Percentiles rank a stretch among this genome's conserved stretches.
Evolutionary conservation across 352 stramenopile species (phyloP).

Genomic region (Pythium aquatile): DNA sequence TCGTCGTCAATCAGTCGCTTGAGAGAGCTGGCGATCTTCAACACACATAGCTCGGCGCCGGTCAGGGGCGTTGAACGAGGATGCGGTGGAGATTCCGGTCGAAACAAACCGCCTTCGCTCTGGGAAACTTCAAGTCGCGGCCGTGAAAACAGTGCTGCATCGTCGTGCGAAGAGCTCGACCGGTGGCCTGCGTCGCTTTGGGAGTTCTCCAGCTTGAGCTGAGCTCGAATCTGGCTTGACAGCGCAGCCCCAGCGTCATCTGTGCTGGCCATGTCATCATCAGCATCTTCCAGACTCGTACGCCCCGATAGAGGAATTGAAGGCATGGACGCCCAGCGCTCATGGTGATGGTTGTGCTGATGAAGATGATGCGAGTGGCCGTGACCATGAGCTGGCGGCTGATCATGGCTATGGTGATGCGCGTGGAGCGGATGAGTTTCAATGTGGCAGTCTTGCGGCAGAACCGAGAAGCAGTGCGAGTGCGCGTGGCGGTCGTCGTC

Average conservation of each 20-base stretch:
- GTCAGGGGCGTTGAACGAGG: not conserved
- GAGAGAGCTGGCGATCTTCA: constrained; percentile 56
- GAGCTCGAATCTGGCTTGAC: constrained; percentile 1
- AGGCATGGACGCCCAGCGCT: constrained; percentile 30
- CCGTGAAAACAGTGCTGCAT: not conserved
- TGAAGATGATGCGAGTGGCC: constrained; percentile 8
- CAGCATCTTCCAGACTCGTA: not conserved
- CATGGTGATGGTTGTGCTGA: constrained; percentile 21
- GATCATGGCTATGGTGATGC: constrained; percentile 32
- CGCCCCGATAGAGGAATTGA: constrained; percentile 13
- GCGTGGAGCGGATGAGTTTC: constrained; percentile 11
- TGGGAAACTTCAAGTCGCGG: constrained; percentile 28
- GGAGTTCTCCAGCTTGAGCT: constrained; percentile 20
- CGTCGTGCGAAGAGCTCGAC: too few species aligned
- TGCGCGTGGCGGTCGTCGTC: constrained; percentile 13
- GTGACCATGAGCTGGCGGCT: constrained; percentile 24
- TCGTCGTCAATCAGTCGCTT: constrained; percentile 39
- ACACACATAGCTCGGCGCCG: constrained; percentile 43
- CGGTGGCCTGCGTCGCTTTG: constrained; percentile 22
- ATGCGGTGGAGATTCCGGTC: constrained; percentile 20
- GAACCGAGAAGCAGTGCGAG: constrained; percentile 16
- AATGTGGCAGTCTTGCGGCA: constrained; percentile 19
- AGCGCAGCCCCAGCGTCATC: constrained; percentile 4
- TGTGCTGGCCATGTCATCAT: not conserved
- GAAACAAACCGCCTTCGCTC: constrained; percentile 40